phyloP scores from a whole-genome alignment of 2,329 filamentous ascomycete species.

The Lasiodiplodia gonubiensis region DNA sequence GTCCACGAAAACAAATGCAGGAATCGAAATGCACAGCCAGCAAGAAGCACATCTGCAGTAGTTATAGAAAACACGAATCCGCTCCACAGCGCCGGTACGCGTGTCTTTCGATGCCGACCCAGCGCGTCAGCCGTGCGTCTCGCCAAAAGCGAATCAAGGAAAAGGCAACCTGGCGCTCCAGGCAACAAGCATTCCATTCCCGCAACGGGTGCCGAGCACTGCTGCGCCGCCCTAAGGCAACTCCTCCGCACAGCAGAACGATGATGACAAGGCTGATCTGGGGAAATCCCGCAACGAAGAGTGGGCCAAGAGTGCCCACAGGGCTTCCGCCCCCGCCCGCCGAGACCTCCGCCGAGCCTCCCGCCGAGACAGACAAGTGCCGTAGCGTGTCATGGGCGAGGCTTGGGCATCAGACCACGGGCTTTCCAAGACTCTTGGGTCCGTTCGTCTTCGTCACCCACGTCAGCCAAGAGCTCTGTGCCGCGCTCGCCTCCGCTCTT shows the following conservation, averaged over 20 bases:
- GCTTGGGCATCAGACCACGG: neutral
- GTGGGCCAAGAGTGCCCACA: constrained; percentile 9
- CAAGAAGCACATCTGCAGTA: neutral
- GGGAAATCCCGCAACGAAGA: neutral
- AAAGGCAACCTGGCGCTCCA: neutral
- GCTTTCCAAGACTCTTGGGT: neutral
- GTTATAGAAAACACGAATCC: neutral
- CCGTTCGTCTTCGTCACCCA: neutral
- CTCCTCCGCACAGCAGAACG: neutral
- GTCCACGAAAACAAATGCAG: too few relatives aligned
- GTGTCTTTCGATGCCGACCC: too few relatives aligned
- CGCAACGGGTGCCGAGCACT: neutral
- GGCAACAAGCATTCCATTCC: neutral
- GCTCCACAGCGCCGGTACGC: neutral
- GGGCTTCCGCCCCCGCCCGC: constrained; percentile 6
- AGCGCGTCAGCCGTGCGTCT: neutral
- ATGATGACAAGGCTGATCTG: neutral
- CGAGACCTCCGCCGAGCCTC: constrained; percentile 28
- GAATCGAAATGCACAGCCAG: too few relatives aligned
- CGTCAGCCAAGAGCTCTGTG: constrained; percentile 11
- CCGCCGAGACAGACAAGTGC: constrained; percentile 12
- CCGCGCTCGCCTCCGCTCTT: neutral
- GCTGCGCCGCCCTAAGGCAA: neutral
- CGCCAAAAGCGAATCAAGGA: too few relatives aligned
- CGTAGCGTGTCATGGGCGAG: neutral